These are phyloP conservation scores for Dactylella cylindrospora DNA, from an alignment of 2,329 filamentous ascomycete species.

Conservation along the genomic window DNA sequence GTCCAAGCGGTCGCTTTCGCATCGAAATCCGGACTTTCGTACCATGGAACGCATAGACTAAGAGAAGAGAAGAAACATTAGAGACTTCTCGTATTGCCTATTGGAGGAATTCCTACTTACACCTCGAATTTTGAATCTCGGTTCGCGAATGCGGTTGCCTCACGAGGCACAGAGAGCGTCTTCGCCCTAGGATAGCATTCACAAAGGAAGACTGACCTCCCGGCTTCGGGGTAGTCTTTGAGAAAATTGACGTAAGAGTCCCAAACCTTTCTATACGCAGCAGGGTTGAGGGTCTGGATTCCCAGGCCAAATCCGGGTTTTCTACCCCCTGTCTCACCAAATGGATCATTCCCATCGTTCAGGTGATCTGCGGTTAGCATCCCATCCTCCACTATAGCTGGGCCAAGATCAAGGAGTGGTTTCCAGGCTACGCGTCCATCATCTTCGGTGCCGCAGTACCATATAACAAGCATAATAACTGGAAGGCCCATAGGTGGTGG, in stretches of 20 bases:
- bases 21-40: constrained; percentile 20
- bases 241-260: constrained; percentile 23
- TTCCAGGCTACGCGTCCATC: constrained; percentile 46
- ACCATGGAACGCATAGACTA: constrained; percentile 35
- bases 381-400: constrained; percentile 44
- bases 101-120: constrained; percentile 7
- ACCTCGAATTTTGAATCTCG: constrained; percentile 28
- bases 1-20: constrained; percentile 20
- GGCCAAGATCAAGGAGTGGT: constrained; percentile 46
- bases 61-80: neutral
- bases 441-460: constrained; percentile 45
- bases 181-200: constrained; percentile 27
- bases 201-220: constrained; percentile 11
- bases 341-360: constrained; percentile 30
- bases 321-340: constrained; percentile 22
- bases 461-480: constrained; percentile 42
- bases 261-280: constrained; percentile 25
- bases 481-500: constrained; percentile 46
- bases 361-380: constrained; percentile 47
- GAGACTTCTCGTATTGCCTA: neutral
- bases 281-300: constrained; percentile 15
- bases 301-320: constrained; percentile 29
- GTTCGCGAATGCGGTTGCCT: constrained; percentile 11
- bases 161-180: neutral
- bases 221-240: constrained; percentile 27